Evolutionary conservation across 108 stramenopile species (phyloP).

Genomic region (Nitzschia palea): DNA sequence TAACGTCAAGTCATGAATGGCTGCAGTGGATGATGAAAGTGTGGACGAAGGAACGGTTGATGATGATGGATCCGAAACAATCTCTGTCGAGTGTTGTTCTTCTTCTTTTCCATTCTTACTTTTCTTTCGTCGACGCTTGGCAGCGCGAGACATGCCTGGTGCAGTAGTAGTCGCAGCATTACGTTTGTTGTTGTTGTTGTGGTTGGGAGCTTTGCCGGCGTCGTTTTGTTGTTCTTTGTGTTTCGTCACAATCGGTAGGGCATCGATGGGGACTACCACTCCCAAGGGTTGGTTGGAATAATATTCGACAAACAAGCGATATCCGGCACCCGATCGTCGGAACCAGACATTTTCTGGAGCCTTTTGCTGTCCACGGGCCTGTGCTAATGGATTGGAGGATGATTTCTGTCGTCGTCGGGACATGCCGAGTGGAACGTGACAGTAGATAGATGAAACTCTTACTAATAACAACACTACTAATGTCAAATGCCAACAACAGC

Average conservation of each 20-base stretch:
- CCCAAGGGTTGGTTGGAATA: constrained; percentile 62
- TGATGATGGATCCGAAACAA: no score
- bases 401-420: no score
- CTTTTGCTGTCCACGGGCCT: constrained; percentile 9
- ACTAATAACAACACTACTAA: no score
- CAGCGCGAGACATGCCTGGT: constrained; percentile 63
- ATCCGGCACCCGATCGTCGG: constrained; percentile 67
- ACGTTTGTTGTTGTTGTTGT: not conserved
- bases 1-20: no score
- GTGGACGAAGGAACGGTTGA: no score
- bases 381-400: constrained; percentile 12
- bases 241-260: not conserved
- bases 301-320: constrained; percentile 58
- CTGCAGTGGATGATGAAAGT: no score
- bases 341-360: constrained; percentile 50
- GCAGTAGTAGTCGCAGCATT: not conserved
- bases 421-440: no score
- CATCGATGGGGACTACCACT: not conserved
- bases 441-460: no score
- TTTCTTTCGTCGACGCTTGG: constrained; percentile 57
- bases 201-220: not conserved
- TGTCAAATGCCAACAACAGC: no score
- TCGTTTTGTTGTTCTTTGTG: no score
- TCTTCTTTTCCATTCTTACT: constrained; percentile 17
- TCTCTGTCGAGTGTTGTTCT: no score